Base-by-base conservation (phyloP, 1,139 yeast species). In the Taiozyma sp. region DNA sequence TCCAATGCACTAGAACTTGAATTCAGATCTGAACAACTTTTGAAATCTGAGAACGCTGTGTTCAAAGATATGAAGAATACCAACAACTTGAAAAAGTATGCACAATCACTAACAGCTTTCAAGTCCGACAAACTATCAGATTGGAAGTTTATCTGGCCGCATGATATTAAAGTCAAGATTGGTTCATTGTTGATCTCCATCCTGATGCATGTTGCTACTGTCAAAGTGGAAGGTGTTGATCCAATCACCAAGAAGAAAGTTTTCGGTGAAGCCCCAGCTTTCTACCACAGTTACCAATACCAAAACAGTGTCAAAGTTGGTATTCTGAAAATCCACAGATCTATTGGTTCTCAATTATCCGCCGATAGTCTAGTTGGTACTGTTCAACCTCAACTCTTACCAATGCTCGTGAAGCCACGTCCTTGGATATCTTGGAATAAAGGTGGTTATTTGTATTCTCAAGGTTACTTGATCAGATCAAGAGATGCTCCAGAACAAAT, bases 351-450 rank as follows among this genome's bases (percentile, higher is more conserved):
- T 45, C 82, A 79, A 61, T 70, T 92, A 52, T 84, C 91, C 8
- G 83, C 86, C 3, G 92, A 86, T 55, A 76, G 82, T 24, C 70
- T 84, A 45, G 76, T 80, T 13, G 84, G 86, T 51, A 76, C 86
- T 2, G 81, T 92, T 8, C 93, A 87, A 61, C 97, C 98, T 0
- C 98, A 93, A 68, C 76, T 81, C 56, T 75, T 95, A 53, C 99
- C 99, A 14, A 95, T 95, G 99, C 74, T 95, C 54, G 87, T 88
- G 10, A 81, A 83, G 55, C 99, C 99, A 24, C 75, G 84, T 51
- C 91, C 91, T 7, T 93, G 99, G 99, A 78, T 81, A 0, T 73
- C 83, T 10, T 83, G 84, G 77, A 83, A 84, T 62, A 80, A 80
- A 50, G 99, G 99, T 55, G 98, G 97, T 0, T 90, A 89, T 64